Conservation (phyloP, 495 filamentous ascomycete genomes). For the Trichoderma reesei region DNA sequence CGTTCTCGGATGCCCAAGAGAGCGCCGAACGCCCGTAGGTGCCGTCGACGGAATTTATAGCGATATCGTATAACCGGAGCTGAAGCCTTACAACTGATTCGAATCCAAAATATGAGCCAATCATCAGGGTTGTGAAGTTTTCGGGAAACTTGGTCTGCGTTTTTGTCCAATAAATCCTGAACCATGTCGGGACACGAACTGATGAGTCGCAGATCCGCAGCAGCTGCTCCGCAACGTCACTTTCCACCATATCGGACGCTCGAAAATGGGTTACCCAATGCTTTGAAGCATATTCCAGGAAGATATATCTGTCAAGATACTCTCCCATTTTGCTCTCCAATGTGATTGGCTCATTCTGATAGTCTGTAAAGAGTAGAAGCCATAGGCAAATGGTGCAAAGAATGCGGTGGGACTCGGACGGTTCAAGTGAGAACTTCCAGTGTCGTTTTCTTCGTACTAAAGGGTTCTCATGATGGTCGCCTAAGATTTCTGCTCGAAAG, state of each 20-base stretch:
- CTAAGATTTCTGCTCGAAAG: too few relatives aligned
- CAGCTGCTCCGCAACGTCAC: background rate
- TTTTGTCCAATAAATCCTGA: background rate
- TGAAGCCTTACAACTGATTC: background rate
- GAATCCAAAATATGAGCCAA: background rate
- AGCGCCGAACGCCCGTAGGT: conserved; percentile 18
- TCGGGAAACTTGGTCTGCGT: background rate
- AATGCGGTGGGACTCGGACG: background rate
- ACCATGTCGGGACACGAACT: background rate
- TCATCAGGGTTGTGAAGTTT: background rate
- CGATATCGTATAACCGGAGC: background rate
- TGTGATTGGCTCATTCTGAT: background rate
- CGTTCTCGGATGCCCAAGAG: conserved; percentile 19
- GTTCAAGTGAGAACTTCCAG: background rate
- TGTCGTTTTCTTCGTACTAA: conserved; percentile 17
- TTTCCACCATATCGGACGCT: background rate
- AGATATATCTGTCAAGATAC: conserved; percentile 12
- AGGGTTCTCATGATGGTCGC: background rate
- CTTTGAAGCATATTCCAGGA: conserved; percentile 26
- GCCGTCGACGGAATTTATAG: conserved; percentile 7
- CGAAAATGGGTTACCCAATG: conserved; percentile 26
- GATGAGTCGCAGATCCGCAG: conserved; percentile 3
- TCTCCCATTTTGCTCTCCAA: background rate
- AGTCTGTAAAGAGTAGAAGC: background rate
- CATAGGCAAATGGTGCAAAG: conserved; percentile 8